These are phyloP conservation scores for Bjerkandera adusta DNA, from an alignment of 1,284 basidiomycete species.

Conservation along the genomic window DNA sequence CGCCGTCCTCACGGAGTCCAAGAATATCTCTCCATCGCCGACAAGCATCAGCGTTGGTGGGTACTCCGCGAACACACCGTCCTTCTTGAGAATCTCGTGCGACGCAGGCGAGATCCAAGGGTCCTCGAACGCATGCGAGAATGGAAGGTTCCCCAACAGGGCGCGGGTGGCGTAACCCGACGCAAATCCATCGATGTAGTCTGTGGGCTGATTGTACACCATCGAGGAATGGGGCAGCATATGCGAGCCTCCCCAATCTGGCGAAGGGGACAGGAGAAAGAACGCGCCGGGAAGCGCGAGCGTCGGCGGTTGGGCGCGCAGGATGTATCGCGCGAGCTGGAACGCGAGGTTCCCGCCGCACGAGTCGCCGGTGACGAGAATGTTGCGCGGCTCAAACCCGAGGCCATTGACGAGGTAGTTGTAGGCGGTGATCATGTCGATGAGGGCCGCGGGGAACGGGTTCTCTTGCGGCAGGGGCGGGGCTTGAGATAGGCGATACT, in stretches of 20 bases:
- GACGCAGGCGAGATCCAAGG: constrained; percentile 58
- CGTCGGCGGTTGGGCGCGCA: constrained; percentile 9
- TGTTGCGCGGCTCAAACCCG: constrained; percentile 39
- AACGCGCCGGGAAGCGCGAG: constrained; percentile 35
- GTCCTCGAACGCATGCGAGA: constrained; percentile 36
- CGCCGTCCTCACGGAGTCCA: constrained; percentile 42
- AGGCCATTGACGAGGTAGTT: constrained; percentile 40
- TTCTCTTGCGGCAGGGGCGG: constrained; percentile 24
- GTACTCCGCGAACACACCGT: constrained; percentile 47
- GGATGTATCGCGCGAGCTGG: constrained; percentile 33
- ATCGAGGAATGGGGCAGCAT: constrained; percentile 32
- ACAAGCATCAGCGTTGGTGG: constrained; percentile 53
- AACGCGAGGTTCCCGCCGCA: constrained; percentile 54
- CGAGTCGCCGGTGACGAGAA: constrained; percentile 51
- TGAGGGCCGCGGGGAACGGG: constrained; percentile 46
- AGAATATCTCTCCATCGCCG: constrained; percentile 51
- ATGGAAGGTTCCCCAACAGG: constrained; percentile 32
- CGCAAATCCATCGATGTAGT: constrained; percentile 34
- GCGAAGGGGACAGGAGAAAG: constrained; percentile 56
- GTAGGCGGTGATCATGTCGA: constrained; percentile 47
- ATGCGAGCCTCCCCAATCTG: constrained; percentile 45
- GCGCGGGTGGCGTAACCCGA: constrained; percentile 33
- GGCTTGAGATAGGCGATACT: constrained; percentile 32
- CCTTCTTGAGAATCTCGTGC: constrained; percentile 30
- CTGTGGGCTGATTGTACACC: constrained; percentile 31